phyloP scores from a whole-genome alignment of 345 rosid genomes.

The Aquilaria sinensis region DNA sequence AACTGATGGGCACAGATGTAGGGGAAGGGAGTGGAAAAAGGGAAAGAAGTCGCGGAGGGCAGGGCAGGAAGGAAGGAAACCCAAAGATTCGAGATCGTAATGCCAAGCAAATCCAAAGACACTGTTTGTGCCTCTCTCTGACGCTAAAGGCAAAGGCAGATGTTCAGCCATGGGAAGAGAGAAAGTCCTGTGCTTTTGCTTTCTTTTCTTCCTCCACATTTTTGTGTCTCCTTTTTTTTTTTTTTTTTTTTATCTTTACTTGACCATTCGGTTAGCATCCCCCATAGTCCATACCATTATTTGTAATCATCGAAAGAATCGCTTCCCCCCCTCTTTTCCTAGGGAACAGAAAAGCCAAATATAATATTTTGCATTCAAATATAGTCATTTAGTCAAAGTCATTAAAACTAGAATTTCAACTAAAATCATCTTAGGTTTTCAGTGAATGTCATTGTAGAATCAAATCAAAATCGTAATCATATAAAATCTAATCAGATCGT shows the following conservation, averaged over 20 bases:
- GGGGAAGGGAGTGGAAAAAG: not conserved
- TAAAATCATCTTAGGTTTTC: no score
- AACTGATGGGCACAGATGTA: not conserved
- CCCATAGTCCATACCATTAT: not conserved
- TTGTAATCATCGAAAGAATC: no score
- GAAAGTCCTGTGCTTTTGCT: conserved; percentile 45
- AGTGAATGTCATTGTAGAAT: no score
- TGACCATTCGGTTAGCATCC: conserved; percentile 20
- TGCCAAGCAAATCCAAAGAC: conserved; percentile 34
- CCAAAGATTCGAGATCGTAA: conserved; percentile 47
- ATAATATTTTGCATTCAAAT: no score
- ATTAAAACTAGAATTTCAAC: no score
- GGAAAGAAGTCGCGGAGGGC: not conserved
- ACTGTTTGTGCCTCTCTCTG: not conserved
- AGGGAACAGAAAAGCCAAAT: no score
- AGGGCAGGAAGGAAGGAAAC: conserved; percentile 7
- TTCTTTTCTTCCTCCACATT: conserved; percentile 16
- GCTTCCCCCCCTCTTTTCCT: no score
- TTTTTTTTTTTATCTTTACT: conserved; percentile 6
- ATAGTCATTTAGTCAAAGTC: no score
- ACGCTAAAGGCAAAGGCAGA: conserved; percentile 32
- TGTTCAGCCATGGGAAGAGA: conserved; percentile 48
- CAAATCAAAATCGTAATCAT: no score
- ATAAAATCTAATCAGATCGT: no score
- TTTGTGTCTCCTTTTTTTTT: not conserved